A percentile compares a stretch with the other conserved stretches of the same genome.
These are phyloP conservation scores for Tricholoma terreum DNA, from an alignment of 768 basidiomycete species.

Conservation along the genomic window DNA sequence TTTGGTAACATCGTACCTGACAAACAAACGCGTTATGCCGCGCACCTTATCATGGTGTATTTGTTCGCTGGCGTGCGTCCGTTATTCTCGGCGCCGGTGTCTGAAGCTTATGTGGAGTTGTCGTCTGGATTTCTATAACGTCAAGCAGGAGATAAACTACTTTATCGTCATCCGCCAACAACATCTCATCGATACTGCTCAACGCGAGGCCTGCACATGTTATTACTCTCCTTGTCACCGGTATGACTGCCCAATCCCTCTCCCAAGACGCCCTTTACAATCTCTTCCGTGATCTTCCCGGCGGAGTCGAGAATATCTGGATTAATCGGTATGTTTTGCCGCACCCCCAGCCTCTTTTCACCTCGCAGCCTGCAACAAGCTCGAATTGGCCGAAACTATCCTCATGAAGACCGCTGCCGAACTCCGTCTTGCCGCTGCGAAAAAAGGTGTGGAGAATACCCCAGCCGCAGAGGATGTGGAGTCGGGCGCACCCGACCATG, in stretches of 20 bases:
- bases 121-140: conserved; percentile 86
- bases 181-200: conserved; percentile 70
- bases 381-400: conserved; percentile 83
- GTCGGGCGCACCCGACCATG: conserved; percentile 15
- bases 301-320: conserved; percentile 90
- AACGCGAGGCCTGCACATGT: conserved; percentile 82
- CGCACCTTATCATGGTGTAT: conserved; percentile 75
- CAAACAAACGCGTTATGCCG: conserved; percentile 62
- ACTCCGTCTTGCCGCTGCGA: conserved; percentile 53
- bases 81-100: background rate
- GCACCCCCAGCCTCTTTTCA: background rate
- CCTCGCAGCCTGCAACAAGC: conserved; percentile 60
- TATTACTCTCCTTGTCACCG: conserved; percentile 86
- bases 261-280: conserved; percentile 61
- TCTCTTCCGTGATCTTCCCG: conserved; percentile 82
- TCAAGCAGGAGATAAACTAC: conserved; percentile 74
- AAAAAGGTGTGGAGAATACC: conserved; percentile 39
- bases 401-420: conserved; percentile 77
- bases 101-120: background rate
- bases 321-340: conserved; percentile 60
- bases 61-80: conserved; percentile 67
- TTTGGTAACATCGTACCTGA: conserved; percentile 70
- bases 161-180: conserved; percentile 80
- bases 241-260: conserved; percentile 78
- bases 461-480: conserved; percentile 17